Conservation (phyloP, 2,329 filamentous ascomycete species). For the Coniochaeta sp. region DNA sequence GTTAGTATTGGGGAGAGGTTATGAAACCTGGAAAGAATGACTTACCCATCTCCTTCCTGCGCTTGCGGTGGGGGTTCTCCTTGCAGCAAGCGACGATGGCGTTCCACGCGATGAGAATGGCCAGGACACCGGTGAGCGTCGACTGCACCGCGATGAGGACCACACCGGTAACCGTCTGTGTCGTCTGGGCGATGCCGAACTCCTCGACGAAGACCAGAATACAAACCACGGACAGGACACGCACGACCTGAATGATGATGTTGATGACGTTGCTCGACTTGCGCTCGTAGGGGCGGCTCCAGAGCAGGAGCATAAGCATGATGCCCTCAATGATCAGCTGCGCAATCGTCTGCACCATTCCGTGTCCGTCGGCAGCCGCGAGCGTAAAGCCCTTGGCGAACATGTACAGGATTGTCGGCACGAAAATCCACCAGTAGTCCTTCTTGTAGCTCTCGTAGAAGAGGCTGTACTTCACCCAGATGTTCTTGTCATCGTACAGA, state of each 20-base stretch:
- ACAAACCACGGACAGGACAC: constrained; percentile 80
- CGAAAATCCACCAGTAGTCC: constrained; percentile 94
- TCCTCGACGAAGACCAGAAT: constrained; percentile 92
- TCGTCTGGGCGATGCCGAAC: constrained; percentile 81
- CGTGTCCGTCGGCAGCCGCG: constrained; percentile 78
- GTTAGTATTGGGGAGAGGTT: constrained; percentile 22
- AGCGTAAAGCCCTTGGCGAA: constrained; percentile 83
- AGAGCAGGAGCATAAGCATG: constrained; percentile 73
- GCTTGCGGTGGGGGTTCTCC: constrained; percentile 84
- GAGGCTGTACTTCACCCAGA: constrained; percentile 91
- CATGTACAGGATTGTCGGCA: constrained; percentile 84
- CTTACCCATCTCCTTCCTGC: constrained; percentile 85
- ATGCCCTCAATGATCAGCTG: constrained; percentile 76
- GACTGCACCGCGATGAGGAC: constrained; percentile 89
- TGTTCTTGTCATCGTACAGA: constrained; percentile 82
- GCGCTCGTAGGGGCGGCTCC: constrained; percentile 79
- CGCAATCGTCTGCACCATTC: constrained; percentile 70
- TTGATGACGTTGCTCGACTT: constrained; percentile 90
- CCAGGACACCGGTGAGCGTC: constrained; percentile 71
- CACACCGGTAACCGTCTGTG: constrained; percentile 90
- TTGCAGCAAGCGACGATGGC: constrained; percentile 75
- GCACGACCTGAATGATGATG: constrained; percentile 81
- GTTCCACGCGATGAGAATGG: constrained; percentile 84
- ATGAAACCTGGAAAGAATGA: constrained; percentile 7
- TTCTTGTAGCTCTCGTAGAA: constrained; percentile 97